phyloP scores from a whole-genome alignment of 371 early-diverging fungal genomes.

The Mucor ambiguus region DNA sequence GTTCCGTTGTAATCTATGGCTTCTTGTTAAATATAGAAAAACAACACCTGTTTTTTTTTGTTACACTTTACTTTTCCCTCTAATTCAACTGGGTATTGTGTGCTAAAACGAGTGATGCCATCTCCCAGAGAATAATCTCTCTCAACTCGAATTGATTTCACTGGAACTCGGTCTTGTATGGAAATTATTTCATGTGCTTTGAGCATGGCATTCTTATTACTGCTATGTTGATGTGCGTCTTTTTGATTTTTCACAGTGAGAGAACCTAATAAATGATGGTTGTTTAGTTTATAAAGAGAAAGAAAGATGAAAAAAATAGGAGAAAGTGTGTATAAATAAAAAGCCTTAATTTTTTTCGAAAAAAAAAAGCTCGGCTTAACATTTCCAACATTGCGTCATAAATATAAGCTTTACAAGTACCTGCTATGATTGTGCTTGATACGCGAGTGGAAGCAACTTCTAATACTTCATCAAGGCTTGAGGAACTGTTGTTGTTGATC shows the following conservation, averaged over 20 bases:
- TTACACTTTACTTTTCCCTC: conserved; percentile 39
- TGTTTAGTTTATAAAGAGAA: neutral
- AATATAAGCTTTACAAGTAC: conserved; percentile 4
- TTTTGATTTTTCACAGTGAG: neutral
- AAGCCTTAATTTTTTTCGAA: conserved; percentile 1
- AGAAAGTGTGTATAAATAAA: conserved; percentile 7
- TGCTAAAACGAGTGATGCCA: conserved; percentile 50
- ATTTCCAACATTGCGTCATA: conserved; percentile 23
- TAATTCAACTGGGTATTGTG: conserved; percentile 41
- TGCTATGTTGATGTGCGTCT: neutral
- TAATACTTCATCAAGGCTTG: conserved; percentile 2
- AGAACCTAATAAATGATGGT: neutral
- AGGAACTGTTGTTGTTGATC: conserved; percentile 16
- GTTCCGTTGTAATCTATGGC: conserved; percentile 35
- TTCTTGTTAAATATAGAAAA: neutral
- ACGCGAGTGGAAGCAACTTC: conserved; percentile 11
- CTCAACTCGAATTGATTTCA: conserved; percentile 41
- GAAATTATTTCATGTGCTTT: conserved; percentile 21
- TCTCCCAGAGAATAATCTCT: conserved; percentile 53
- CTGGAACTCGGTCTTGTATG: conserved; percentile 23
- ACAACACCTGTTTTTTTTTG: neutral
- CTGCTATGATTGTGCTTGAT: conserved; percentile 26
- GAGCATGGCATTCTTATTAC: conserved; percentile 24
- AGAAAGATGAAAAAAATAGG: neutral
- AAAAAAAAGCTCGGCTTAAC: neutral